phyloP scores from a whole-genome alignment of 495 filamentous ascomycete genomes.

The Hyphodiscus hymeniophilus region DNA sequence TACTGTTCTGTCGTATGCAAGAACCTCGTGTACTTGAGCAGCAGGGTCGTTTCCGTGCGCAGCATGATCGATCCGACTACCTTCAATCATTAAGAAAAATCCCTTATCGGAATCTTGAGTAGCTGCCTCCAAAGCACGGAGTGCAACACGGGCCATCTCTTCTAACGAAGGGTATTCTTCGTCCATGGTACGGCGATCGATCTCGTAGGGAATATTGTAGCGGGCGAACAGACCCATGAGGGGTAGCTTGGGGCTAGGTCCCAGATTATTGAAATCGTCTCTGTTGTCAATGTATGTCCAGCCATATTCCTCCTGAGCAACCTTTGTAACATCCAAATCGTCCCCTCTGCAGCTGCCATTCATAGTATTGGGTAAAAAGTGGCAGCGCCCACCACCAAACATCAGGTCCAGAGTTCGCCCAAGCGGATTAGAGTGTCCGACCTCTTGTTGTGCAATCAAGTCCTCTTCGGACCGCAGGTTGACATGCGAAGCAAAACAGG shows the following conservation, averaged over 20 bases:
- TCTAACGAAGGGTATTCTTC: constrained; percentile 80
- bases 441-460: constrained; percentile 81
- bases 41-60: constrained; percentile 93
- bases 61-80: constrained; percentile 91
- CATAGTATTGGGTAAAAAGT: constrained; percentile 77
- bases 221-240: constrained; percentile 80
- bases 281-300: constrained; percentile 72
- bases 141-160: constrained; percentile 82
- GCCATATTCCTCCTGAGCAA: constrained; percentile 49
- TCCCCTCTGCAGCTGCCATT: constrained; percentile 61
- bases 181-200: constrained; percentile 72
- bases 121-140: constrained; percentile 71
- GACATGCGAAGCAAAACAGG: constrained; percentile 88
- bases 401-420: constrained; percentile 85
- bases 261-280: constrained; percentile 67
- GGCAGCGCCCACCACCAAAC: constrained; percentile 86
- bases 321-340: constrained; percentile 18
- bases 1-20: constrained; percentile 87
- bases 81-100: constrained; percentile 98
- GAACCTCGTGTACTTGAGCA: constrained; percentile 88
- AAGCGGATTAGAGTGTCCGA: constrained; percentile 70
- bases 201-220: constrained; percentile 81
- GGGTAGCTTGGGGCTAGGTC: constrained; percentile 67
- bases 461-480: constrained; percentile 74
- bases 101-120: constrained; percentile 81